These are phyloP conservation scores for Chaetomiaceae sp. DNA, from an alignment of 2,329 filamentous ascomycete genomes.

Conservation along the genomic window DNA sequence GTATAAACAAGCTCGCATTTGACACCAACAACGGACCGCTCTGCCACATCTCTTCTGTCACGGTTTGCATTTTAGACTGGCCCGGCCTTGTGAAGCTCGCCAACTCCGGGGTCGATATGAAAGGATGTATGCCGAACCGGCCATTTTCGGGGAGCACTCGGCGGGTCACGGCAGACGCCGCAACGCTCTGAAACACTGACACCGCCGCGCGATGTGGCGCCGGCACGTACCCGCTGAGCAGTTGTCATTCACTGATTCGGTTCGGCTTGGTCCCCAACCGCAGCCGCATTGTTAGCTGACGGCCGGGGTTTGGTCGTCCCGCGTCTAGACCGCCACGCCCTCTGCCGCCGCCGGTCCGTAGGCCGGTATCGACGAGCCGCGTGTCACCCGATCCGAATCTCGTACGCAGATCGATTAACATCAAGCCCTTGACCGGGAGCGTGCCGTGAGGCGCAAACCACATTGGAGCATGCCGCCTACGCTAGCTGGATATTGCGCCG, in stretches of 20 bases:
- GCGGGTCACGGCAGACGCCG: constrained; percentile 19
- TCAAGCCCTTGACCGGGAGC: constrained; percentile 6
- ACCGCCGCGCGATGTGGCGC: constrained; percentile 10
- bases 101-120: background rate
- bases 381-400: constrained; percentile 19
- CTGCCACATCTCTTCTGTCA: background rate
- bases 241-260: background rate
- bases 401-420: constrained; percentile 15
- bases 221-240: background rate
- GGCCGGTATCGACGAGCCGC: constrained; percentile 16
- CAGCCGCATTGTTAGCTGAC: background rate
- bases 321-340: constrained; percentile 3
- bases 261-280: constrained; percentile 4
- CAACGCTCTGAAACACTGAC: constrained; percentile 14
- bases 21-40: background rate
- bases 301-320: background rate
- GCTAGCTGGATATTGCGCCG: background rate
- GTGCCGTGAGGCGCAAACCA: background rate
- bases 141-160: constrained; percentile 4
- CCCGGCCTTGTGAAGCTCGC: background rate
- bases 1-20: background rate
- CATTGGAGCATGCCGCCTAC: constrained; percentile 8
- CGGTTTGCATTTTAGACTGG: background rate
- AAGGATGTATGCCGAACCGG: background rate
- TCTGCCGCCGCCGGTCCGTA: constrained; percentile 1